Base-by-base conservation (phyloP, 768 basidiomycete species). In the Rhizopogon vulgaris region DNA sequence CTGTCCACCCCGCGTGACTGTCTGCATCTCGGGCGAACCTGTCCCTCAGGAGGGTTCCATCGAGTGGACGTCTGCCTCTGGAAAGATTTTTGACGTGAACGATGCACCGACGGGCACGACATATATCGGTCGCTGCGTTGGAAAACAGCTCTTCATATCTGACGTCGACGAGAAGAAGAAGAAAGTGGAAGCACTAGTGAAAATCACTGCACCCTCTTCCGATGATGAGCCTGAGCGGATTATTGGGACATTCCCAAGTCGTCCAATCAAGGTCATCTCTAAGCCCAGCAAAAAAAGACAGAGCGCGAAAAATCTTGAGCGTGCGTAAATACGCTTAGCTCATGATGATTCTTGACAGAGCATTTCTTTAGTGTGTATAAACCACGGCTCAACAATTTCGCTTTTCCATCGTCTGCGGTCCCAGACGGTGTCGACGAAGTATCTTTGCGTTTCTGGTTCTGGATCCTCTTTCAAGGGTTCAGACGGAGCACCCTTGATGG, bases 211-310 rank as follows among this genome's bases (percentile, higher is more conserved):
- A 36, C 84, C 86, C 7, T 78, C 82, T 14, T 82, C 83, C 45
- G 88, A 90, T 47, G 86, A 90, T 54, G 86, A 89, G 64, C 81
- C 83, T 52, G 89, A 92, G 64, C 80, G 86, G 37, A 76, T 92
- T 34, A 83, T 97, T 59, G 94, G 94, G 18, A 79, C 82, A 17
- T 97, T 97, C 73, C 86, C 90, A 40, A 91, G 90, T 58, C 85
- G 88, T 41, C 85, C 94, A n/a, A 97, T 98, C 77, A 94, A 94
- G 69, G 91, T 98, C 62, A 97, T 98, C 71, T 92, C 89, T 72
- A 98, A 97, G 69, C 95, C 95, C 4, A 92, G 90, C 73, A 96
- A 97, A 78, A 96, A 96, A 79, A 79, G 92, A 60, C 87, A 92
- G 69, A 91, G 87, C 64, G 90, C 87, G 41, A 95, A 95, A 77